Percentiles rank a stretch among this genome's conserved stretches.
These are phyloP conservation scores for Ustilago tritici DNA, from an alignment of 1,284 basidiomycete species.

Conservation along the genomic window DNA sequence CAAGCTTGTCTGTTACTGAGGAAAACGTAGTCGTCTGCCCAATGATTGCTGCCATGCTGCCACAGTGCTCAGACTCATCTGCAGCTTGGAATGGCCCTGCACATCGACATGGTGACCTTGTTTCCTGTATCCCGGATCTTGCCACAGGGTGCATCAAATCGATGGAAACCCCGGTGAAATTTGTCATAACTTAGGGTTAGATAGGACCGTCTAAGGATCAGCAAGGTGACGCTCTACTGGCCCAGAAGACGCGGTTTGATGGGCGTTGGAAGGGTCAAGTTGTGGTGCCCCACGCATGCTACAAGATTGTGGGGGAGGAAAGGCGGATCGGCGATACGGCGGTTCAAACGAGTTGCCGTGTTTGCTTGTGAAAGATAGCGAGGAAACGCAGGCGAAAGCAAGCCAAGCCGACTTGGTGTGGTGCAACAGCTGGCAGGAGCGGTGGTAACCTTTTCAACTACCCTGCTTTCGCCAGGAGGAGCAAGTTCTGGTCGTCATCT, in stretches of 20 bases:
- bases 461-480: not conserved
- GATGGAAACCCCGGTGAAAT: too few relatives aligned
- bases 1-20: not conserved
- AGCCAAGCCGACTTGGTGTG: not conserved
- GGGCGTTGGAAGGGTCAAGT: not conserved
- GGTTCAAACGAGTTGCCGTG: not conserved
- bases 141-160: too few relatives aligned
- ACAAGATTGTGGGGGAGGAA: not conserved
- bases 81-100: too few relatives aligned
- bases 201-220: too few relatives aligned
- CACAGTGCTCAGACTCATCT: not conserved
- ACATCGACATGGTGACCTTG: too few relatives aligned
- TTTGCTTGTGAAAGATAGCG: constrained; percentile 1
- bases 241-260: too few relatives aligned
- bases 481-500: not conserved
- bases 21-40: not conserved
- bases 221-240: too few relatives aligned
- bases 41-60: not conserved
- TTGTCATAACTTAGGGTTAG: too few relatives aligned
- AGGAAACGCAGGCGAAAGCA: constrained; percentile 2
- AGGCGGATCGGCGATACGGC: constrained; percentile 4
- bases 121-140: too few relatives aligned
- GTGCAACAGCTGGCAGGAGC: not conserved
- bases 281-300: not conserved
- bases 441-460: not conserved